Conservation (phyloP, 176 grass and related monocot genomes). For the Chloris gayana region DNA sequence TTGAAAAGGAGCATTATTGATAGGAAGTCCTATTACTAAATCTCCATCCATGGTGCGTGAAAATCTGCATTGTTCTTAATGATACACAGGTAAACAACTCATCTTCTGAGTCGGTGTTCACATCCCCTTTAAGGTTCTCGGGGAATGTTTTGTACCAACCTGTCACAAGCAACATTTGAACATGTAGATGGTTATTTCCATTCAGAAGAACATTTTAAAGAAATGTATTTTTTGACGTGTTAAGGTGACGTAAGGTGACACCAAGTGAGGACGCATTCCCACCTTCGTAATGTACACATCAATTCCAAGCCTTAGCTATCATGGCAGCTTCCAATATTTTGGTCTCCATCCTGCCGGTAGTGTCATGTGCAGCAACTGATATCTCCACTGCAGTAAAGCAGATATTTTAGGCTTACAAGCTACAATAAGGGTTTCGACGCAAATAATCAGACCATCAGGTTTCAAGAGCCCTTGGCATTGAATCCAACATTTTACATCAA, state of each 20-base stretch:
- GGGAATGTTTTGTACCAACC: conserved; percentile 77
- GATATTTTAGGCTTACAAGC: conserved; percentile 33
- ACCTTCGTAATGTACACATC: conserved; percentile 84
- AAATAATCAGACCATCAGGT: conserved; percentile 28
- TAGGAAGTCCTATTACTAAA: too few relatives aligned
- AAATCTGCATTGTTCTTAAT: too few relatives aligned
- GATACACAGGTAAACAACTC: too few relatives aligned
- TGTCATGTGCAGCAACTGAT: conserved; percentile 90
- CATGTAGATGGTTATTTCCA: not conserved
- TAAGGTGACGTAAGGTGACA: not conserved
- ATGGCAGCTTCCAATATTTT: conserved; percentile 87
- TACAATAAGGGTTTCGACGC: conserved; percentile 6
- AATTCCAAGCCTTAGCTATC: conserved; percentile 84
- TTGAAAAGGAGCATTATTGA: too few relatives aligned
- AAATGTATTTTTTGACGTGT: not conserved
- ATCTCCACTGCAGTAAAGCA: conserved; percentile 65
- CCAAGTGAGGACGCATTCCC: not conserved
- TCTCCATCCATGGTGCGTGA: too few relatives aligned
- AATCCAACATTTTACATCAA: conserved; percentile 19
- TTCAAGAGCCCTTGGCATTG: not conserved
- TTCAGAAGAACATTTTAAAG: not conserved
- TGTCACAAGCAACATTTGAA: conserved; percentile 26
- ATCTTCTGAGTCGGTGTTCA: conserved; percentile 52
- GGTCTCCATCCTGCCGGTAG: conserved; percentile 90
- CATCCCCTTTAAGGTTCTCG: conserved; percentile 70